Percentiles rank a stretch among this genome's conserved stretches.
Evolutionary conservation across 441 rosid genomes (phyloP).

Genomic region (Kokia cookei): DNA sequence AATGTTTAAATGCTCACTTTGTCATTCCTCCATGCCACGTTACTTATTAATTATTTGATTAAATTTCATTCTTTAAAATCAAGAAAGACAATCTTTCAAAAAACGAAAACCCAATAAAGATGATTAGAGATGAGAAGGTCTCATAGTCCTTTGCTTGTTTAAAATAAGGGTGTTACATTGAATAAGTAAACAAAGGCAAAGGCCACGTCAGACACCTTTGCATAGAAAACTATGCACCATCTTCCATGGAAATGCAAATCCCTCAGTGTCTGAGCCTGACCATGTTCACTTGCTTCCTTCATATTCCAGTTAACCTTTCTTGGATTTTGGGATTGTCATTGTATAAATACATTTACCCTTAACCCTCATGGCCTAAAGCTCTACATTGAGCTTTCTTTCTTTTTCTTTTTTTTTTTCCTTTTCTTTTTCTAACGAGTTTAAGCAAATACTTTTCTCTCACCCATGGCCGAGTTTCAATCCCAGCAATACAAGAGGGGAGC

Average conservation of each 20-base stretch:
- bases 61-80: no score
- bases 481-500: slow-evolving; percentile 12
- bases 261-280: slow-evolving; percentile 27
- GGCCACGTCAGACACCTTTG: slow-evolving; percentile 19
- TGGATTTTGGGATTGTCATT: slow-evolving; percentile 2
- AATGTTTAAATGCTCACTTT: no score
- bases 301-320: slow-evolving; percentile 20
- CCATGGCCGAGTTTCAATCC: slow-evolving; percentile 35
- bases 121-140: no score
- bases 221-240: slow-evolving; percentile 14
- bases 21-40: no score
- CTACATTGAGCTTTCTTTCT: slow-evolving; percentile 31
- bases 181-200: slow-evolving; percentile 6
- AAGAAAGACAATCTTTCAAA: no score
- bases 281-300: slow-evolving; percentile 46
- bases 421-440: not conserved
- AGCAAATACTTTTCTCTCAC: not conserved
- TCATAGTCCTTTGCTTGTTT: no score
- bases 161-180: no score
- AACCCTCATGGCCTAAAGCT: slow-evolving; percentile 27
- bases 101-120: no score
- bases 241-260: slow-evolving; percentile 3
- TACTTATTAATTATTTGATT: no score
- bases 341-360: slow-evolving; percentile 14
- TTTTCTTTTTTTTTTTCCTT: not conserved